Percentiles rank a stretch among this genome's conserved stretches.
Conservation (phyloP, 2,329 filamentous ascomycete species). For the Phyllosticta citriasiana region DNA sequence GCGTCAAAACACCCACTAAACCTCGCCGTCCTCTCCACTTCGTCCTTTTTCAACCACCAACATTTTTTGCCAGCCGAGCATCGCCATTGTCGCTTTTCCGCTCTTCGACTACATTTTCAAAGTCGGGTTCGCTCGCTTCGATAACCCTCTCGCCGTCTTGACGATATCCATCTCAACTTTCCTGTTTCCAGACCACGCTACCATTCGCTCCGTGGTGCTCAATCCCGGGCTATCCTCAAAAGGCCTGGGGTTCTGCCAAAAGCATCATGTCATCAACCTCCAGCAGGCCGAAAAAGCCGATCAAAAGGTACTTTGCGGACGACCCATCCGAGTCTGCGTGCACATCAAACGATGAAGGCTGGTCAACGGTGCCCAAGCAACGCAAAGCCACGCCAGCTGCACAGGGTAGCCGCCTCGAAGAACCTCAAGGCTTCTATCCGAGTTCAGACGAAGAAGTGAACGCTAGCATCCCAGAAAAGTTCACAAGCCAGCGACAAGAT, state of each 20-base stretch:
- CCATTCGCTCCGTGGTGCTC: no score
- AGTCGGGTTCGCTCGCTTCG: no score
- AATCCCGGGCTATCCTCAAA: not conserved
- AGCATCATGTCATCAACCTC: not conserved
- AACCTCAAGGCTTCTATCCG: not conserved
- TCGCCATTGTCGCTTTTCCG: no score
- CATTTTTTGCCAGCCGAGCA: no score
- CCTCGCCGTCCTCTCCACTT: no score
- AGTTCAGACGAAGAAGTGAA: not conserved
- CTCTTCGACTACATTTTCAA: no score
- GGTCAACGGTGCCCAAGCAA: not conserved
- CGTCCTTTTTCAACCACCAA: no score
- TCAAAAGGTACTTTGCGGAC: not conserved
- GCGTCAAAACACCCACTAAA: no score
- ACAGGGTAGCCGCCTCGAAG: not conserved
- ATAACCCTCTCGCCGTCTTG: no score
- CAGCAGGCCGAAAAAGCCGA: not conserved
- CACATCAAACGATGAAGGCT: not conserved
- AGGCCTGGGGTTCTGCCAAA: not conserved
- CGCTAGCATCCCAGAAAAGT: not conserved
- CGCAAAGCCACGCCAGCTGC: not conserved
- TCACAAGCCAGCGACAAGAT: not conserved
- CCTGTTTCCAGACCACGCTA: no score
- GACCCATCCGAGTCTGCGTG: not conserved
- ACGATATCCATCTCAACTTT: no score